phyloP scores from a whole-genome alignment of 176 grass and related monocot species.

The Bothriochloa decipiens region DNA sequence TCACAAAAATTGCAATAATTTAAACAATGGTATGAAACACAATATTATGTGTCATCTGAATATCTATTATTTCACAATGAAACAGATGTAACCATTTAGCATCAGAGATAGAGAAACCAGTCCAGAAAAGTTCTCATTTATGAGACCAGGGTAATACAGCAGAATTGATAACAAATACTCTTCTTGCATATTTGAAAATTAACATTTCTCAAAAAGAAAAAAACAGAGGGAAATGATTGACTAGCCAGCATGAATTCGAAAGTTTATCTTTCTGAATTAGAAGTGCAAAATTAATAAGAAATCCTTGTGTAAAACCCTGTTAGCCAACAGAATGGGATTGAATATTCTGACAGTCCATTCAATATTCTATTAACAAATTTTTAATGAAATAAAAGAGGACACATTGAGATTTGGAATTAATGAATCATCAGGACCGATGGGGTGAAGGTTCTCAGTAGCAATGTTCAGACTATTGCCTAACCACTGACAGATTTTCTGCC shows the following conservation, averaged over 20 bases:
- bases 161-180: not conserved
- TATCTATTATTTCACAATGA: not conserved
- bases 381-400: not conserved
- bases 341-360: not conserved
- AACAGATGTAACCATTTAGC: not conserved
- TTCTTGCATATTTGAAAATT: not conserved
- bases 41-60: not conserved
- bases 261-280: not conserved
- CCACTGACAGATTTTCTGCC: not conserved
- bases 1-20: not conserved
- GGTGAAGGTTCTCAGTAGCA: not conserved
- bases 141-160: not conserved
- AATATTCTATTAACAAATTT: not conserved
- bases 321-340: not conserved
- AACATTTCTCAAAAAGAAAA: not conserved
- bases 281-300: not conserved
- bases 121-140: not conserved
- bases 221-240: not conserved
- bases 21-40: not conserved
- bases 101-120: not conserved
- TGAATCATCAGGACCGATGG: not conserved
- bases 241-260: not conserved
- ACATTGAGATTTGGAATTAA: not conserved
- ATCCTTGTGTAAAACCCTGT: not conserved
- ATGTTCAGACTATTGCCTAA: no score